Evolutionary conservation across 331 rosid species (phyloP).

Genomic region (Erythrophleum ivorense): DNA sequence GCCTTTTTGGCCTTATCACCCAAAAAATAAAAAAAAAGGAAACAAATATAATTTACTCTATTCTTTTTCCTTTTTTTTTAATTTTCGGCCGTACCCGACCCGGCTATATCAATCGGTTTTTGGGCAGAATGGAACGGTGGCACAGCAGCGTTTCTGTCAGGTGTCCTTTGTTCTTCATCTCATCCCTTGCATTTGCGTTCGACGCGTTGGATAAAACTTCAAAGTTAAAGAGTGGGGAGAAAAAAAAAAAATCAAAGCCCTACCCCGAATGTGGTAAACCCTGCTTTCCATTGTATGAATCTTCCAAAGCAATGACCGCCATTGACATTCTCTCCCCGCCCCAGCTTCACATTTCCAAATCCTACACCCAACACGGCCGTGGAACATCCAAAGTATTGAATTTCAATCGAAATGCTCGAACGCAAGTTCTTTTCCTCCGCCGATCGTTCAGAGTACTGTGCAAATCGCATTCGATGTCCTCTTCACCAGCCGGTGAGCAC

Average conservation of each 20-base stretch:
- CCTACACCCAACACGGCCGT: slow-evolving; percentile 42
- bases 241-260: neutral
- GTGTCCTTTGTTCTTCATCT: neutral
- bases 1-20: no score
- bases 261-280: neutral
- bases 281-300: slow-evolving; percentile 38
- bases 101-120: neutral
- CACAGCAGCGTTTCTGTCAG: neutral
- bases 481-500: slow-evolving; percentile 37
- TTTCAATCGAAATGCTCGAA: slow-evolving; percentile 43
- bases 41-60: no score
- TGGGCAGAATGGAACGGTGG: neutral
- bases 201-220: slow-evolving; percentile 1
- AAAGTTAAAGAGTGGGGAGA: neutral
- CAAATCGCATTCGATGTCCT: slow-evolving; percentile 46
- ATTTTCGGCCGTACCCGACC: neutral
- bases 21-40: no score
- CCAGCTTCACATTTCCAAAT: slow-evolving; percentile 55
- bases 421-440: slow-evolving; percentile 28
- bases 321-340: slow-evolving; percentile 56
- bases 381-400: slow-evolving; percentile 40
- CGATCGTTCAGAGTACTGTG: slow-evolving; percentile 57
- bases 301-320: slow-evolving; percentile 45
- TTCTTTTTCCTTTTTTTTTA: no score
- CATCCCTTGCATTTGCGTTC: neutral